A percentile compares a stretch with the other conserved stretches of the same genome.
These are phyloP conservation scores for Alternaria sp. DNA, from an alignment of 2,329 filamentous ascomycete genomes.

Conservation along the genomic window DNA sequence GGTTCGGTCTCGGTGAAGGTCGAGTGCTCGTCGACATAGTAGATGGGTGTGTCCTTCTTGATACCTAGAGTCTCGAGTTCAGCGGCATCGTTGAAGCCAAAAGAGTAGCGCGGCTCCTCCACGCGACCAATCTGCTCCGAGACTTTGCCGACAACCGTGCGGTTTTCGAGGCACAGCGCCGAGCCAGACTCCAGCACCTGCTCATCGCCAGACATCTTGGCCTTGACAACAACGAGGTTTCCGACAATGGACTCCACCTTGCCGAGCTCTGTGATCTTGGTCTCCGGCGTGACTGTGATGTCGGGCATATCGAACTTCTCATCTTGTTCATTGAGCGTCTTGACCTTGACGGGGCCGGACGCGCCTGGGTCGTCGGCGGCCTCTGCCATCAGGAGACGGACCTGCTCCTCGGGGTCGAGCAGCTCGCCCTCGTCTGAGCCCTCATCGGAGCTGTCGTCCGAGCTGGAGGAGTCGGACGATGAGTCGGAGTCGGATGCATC, in stretches of 20 bases:
- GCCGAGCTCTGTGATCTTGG: conserved; percentile 78
- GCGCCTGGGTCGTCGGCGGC: conserved; percentile 80
- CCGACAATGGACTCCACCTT: conserved; percentile 78
- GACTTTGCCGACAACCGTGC: conserved; percentile 80
- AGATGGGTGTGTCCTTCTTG: conserved; percentile 73
- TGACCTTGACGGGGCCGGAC: conserved; percentile 64
- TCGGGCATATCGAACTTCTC: conserved; percentile 68
- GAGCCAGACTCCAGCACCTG: conserved; percentile 85
- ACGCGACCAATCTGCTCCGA: conserved; percentile 86
- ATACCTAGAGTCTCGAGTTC: conserved; percentile 73
- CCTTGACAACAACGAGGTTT: conserved; percentile 78
- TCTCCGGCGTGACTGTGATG: conserved; percentile 76
- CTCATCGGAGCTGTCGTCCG: conserved; percentile 62
- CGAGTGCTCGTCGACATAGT: conserved; percentile 79
- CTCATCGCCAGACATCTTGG: conserved; percentile 78
- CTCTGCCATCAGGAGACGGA: conserved; percentile 84
- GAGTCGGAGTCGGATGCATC: conserved; percentile 66
- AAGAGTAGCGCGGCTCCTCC: conserved; percentile 82
- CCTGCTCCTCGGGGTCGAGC: conserved; percentile 81
- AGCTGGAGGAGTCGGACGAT: conserved; percentile 52
- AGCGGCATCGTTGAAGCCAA: conserved; percentile 72
- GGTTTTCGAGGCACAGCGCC: conserved; percentile 77
- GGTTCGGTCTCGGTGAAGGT: conserved; percentile 86
- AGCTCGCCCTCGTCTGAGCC: conserved; percentile 67
- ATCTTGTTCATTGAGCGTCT: conserved; percentile 81